Conservation (phyloP, 352 stramenopile species). For the Achlya hypogyna region DNA sequence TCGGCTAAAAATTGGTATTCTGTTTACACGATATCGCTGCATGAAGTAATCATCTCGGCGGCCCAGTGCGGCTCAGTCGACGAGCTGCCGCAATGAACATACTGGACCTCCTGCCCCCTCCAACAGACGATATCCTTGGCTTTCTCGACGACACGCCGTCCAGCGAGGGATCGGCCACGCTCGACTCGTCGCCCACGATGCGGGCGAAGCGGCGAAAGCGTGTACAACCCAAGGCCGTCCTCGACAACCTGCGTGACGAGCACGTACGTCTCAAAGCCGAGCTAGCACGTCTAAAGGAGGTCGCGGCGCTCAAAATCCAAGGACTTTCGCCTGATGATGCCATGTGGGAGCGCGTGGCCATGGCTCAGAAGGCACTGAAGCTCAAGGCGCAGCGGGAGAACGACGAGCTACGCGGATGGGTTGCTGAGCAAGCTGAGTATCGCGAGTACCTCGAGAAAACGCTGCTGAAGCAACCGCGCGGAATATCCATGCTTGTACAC, state of each 20-base stretch:
- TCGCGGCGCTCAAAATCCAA: neutral
- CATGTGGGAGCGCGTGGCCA: slow-evolving; percentile 9
- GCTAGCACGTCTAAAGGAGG: neutral
- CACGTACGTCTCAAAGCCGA: neutral
- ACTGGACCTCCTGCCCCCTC: neutral
- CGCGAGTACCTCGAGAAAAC: neutral
- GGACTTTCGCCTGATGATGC: neutral
- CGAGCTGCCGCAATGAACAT: neutral
- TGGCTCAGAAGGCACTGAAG: neutral
- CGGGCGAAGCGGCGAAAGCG: neutral
- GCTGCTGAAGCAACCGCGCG: slow-evolving; percentile 6
- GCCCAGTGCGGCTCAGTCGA: neutral
- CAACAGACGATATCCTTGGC: neutral
- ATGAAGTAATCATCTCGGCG: neutral
- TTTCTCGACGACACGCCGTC: neutral
- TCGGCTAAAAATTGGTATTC: neutral
- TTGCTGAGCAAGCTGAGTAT: neutral
- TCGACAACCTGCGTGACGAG: neutral
- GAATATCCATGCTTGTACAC: no score
- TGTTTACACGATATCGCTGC: neutral
- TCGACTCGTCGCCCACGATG: neutral
- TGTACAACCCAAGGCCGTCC: neutral
- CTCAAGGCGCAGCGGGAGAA: slow-evolving; percentile 6
- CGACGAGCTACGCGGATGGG: neutral
- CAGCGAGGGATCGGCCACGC: neutral